phyloP scores from a whole-genome alignment of 768 basidiomycete genomes.

The Calocera cornea region DNA sequence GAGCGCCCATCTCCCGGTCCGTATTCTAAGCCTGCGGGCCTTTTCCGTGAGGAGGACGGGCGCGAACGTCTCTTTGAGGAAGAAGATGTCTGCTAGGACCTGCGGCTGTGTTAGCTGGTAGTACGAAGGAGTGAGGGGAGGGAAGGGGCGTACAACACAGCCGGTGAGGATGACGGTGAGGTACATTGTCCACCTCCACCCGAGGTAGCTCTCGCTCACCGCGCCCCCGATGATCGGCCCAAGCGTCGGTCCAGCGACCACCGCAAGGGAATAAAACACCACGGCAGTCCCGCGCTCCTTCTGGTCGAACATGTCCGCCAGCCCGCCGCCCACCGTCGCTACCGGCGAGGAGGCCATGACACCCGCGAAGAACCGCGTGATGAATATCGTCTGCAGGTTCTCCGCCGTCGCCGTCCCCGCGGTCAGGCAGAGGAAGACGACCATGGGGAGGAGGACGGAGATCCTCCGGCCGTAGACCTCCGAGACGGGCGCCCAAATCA shows the following conservation, averaged over 20 bases:
- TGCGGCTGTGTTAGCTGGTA: not conserved
- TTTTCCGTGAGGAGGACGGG: slow-evolving; percentile 24
- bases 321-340: slow-evolving; percentile 17
- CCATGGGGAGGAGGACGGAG: slow-evolving; percentile 18
- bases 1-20: slow-evolving; percentile 22
- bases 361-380: slow-evolving; percentile 22
- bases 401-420: slow-evolving; percentile 25
- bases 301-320: slow-evolving; percentile 14
- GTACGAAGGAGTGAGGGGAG: not conserved
- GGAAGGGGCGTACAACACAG: slow-evolving; percentile 12
- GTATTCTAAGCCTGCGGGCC: slow-evolving; percentile 18
- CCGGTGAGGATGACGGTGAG: slow-evolving; percentile 22
- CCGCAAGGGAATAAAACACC: slow-evolving; percentile 24
- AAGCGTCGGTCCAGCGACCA: slow-evolving; percentile 23
- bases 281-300: slow-evolving; percentile 20
- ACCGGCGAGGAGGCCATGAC: slow-evolving; percentile 21
- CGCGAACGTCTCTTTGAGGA: slow-evolving; percentile 25
- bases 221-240: slow-evolving; percentile 23
- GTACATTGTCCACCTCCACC: slow-evolving; percentile 29
- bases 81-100: slow-evolving; percentile 14
- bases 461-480: slow-evolving; percentile 24
- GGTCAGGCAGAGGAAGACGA: slow-evolving; percentile 24
- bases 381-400: slow-evolving; percentile 25
- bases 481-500: slow-evolving; percentile 20
- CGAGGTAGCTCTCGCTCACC: slow-evolving; percentile 19